Evolutionary conservation across 2,329 filamentous ascomycete species (phyloP), one percentile per base, ranked within the genome.

Genomic region (Epichloe coenophiala): DNA sequence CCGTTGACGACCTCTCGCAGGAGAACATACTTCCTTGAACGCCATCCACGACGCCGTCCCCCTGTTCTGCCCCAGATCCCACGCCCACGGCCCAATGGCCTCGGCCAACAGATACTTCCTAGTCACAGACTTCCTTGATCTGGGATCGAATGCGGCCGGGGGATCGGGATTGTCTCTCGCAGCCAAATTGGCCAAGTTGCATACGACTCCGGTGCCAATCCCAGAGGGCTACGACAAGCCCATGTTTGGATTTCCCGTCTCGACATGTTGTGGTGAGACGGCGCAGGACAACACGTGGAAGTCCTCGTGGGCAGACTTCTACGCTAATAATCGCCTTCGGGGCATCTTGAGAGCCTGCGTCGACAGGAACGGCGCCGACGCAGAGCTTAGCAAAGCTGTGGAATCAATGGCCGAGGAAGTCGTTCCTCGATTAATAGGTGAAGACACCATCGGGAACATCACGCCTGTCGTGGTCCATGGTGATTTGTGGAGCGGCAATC

Each of bases 401-500:
- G 83, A 90, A 58, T 67, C 65, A 43, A 83, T 82, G 0, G 83
- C 79, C 0, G 59, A 62, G 0, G 66, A 67, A 7, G 84, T 95
- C 0, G 86, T 95, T 1, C 88, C 88, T 1, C 70, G 83, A 1
- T 67, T 96, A n/a, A 69, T 96, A 12, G 80, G 83, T 0, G 81
- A 87, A 48, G 73, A 69, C 0, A 79, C 82, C 61, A 65, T 94
- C 11, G 69, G 40, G 45, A 76, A 74, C 0, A 74, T 93, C 27
- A 71, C 64, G n/a, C 88, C 90, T 0, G 89, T 93, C 0, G 77
- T 95, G 5, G 73, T 95, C 0, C 91, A 97, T 61, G 91, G 91
- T 1, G 90, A 96, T 68, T 66, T 96, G n/a, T 96, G 91, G 91
- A 86, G 81, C 56, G 91, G 91, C 0, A 96, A 96, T 65, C 80